Evolutionary conservation across 352 stramenopile genomes (phyloP).

Genomic region (Globisporangium nodosum): DNA sequence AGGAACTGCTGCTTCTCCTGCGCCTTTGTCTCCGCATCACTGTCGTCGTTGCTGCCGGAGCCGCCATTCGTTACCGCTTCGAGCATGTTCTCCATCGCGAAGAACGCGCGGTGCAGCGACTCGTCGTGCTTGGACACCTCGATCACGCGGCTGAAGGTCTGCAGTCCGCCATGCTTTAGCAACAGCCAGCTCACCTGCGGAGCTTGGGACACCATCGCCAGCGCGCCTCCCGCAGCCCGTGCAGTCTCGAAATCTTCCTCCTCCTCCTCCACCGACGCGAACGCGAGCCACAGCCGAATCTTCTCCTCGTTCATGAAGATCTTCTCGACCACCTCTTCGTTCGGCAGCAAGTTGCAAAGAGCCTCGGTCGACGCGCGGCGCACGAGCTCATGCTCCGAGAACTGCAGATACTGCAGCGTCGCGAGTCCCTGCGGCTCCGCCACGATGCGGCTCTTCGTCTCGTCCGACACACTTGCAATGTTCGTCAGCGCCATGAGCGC

Average conservation of each 20-base stretch:
- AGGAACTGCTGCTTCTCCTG: constrained; percentile 45
- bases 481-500: constrained; percentile 98
- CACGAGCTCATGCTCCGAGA: constrained; percentile 97
- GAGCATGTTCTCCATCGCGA: constrained; percentile 75
- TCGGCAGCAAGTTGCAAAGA: constrained; percentile 94
- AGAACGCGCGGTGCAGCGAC: constrained; percentile 65
- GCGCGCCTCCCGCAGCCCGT: constrained; percentile 85
- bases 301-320: constrained; percentile 93
- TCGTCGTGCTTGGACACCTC: constrained; percentile 49
- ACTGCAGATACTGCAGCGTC: constrained; percentile 90
- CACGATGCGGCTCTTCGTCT: constrained; percentile 91
- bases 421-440: constrained; percentile 58
- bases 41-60: not conserved
- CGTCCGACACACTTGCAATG: constrained; percentile 90
- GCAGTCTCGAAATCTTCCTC: constrained; percentile 90
- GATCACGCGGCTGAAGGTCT: constrained; percentile 53
- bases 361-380: constrained; percentile 94
- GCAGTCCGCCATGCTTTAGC: constrained; percentile 58
- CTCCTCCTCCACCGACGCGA: constrained; percentile 90
- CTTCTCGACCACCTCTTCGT: constrained; percentile 91
- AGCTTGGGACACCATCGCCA: constrained; percentile 92
- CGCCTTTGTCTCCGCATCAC: constrained; percentile 19
- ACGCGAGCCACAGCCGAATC: constrained; percentile 91
- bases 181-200: constrained; percentile 66
- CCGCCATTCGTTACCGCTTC: constrained; percentile 22